These are phyloP conservation scores for Hypholoma sublateritium DNA, from an alignment of 768 basidiomycete species.

Conservation along the genomic window DNA sequence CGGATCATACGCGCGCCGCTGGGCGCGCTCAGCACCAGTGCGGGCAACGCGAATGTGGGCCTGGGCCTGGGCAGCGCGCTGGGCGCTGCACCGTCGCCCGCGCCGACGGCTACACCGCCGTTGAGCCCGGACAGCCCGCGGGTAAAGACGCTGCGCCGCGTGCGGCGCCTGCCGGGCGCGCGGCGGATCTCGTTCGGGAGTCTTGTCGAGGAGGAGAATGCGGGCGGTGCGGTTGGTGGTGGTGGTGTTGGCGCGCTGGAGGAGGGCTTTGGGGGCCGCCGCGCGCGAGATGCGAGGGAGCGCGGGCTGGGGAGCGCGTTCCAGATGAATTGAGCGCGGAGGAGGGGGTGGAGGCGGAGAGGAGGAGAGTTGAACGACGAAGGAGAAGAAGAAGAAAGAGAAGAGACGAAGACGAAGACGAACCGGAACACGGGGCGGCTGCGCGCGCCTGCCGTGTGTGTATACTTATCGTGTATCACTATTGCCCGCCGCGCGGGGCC, in stretches of 20 bases:
- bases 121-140: conserved; percentile 4
- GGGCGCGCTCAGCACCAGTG: too few relatives aligned
- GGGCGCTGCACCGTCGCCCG: too few relatives aligned
- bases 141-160: conserved; percentile 44
- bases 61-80: too few relatives aligned
- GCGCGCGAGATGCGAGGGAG: conserved; percentile 20
- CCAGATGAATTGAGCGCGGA: conserved; percentile 24
- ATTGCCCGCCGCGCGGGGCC: background rate
- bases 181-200: conserved; percentile 70
- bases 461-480: conserved; percentile 7
- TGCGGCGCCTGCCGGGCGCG: conserved; percentile 45
- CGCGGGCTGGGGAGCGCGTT: conserved; percentile 69
- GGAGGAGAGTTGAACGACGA: background rate
- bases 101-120: background rate
- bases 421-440: conserved; percentile 2
- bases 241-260: conserved; percentile 26
- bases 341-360: background rate
- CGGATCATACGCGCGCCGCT: background rate
- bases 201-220: conserved; percentile 36
- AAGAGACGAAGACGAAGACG: background rate
- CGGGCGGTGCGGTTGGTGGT: conserved; percentile 36
- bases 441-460: conserved; percentile 1
- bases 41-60: too few relatives aligned
- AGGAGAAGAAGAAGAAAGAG: background rate
- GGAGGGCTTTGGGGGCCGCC: conserved; percentile 3